phyloP scores from a whole-genome alignment of 139 green algal species.

The Tetraselmis chui region DNA sequence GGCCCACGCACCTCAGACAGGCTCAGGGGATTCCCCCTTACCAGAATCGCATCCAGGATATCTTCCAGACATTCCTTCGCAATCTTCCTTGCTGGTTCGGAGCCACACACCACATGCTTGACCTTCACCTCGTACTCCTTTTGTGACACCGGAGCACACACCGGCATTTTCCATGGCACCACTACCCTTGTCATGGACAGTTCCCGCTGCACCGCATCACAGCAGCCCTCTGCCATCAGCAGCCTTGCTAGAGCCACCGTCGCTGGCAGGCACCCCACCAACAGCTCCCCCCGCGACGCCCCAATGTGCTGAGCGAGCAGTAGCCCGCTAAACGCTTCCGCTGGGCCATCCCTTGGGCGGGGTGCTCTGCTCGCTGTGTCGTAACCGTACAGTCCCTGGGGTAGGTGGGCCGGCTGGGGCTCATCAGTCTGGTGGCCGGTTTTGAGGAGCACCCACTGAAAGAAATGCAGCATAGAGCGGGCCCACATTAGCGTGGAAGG shows the following conservation, averaged over 20 bases:
- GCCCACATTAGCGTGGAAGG: background rate
- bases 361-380: too few species aligned
- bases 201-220: background rate
- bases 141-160: background rate
- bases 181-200: background rate
- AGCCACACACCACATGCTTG: background rate
- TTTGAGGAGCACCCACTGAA: background rate
- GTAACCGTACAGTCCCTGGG: background rate
- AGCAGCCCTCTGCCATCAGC: background rate
- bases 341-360: background rate
- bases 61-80: background rate
- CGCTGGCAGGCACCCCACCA: background rate
- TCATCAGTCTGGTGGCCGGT: background rate
- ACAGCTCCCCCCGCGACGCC: background rate
- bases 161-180: background rate
- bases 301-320: background rate
- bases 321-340: background rate
- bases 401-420: background rate
- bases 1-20: background rate
- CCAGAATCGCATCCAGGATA: background rate
- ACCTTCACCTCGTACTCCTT: background rate
- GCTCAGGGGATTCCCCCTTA: background rate
- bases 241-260: background rate
- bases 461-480: background rate
- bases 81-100: background rate